Evolutionary conservation across 768 basidiomycete species (phyloP).

Genomic region (Suillus fuscotomentosus): DNA sequence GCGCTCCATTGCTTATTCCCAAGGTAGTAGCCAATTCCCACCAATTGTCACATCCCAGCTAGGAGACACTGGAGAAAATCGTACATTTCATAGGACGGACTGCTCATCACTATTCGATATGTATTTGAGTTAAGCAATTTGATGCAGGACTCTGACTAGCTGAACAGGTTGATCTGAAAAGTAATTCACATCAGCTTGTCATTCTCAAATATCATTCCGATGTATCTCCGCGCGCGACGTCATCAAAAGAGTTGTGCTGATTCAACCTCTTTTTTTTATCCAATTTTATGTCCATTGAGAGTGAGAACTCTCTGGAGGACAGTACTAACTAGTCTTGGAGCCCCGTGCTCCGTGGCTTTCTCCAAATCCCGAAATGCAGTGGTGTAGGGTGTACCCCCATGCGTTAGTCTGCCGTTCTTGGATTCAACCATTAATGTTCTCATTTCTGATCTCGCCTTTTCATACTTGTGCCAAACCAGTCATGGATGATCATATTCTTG

Average conservation of each 20-base stretch:
- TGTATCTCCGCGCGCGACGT: background rate
- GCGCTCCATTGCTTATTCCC: background rate
- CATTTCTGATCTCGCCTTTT: background rate
- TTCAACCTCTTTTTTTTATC: background rate
- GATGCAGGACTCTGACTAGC: background rate
- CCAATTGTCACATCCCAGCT: background rate
- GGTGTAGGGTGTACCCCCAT: too few relatives aligned
- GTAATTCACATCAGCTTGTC: background rate
- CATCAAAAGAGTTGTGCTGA: background rate
- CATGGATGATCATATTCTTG: slow-evolving; percentile 56
- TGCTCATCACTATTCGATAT: background rate
- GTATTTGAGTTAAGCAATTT: too few relatives aligned
- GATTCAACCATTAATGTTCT: background rate
- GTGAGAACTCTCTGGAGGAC: too few relatives aligned
- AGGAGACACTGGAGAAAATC: background rate
- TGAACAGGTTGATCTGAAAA: background rate
- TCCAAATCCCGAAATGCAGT: too few relatives aligned
- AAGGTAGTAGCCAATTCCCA: background rate
- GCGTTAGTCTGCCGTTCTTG: too few relatives aligned
- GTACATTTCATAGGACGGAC: too few relatives aligned
- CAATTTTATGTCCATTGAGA: too few relatives aligned
- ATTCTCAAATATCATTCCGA: background rate
- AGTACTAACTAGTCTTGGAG: too few relatives aligned
- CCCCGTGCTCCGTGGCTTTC: too few relatives aligned
- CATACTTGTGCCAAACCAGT: slow-evolving; percentile 74